Evolutionary conservation across 2,329 filamentous ascomycete genomes (phyloP).

Genomic region (Beauveria rudraprayagi): DNA sequence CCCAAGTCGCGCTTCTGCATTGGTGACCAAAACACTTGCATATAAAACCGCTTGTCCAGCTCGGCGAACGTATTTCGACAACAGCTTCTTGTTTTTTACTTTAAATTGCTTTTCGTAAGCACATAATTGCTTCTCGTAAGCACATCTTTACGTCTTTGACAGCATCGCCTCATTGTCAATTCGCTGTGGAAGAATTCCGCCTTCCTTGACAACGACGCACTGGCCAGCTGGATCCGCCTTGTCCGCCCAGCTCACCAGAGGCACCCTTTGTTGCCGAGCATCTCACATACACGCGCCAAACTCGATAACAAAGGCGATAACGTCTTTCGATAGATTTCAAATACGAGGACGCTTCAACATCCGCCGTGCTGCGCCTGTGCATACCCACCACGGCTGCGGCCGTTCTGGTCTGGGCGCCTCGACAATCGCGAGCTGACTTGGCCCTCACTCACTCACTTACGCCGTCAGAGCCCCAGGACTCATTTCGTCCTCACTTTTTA

Average conservation of each 20-base stretch:
- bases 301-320: constrained; percentile 4
- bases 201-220: not conserved
- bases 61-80: not conserved
- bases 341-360: not conserved
- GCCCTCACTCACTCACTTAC: constrained; percentile 6
- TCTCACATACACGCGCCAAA: constrained; percentile 7
- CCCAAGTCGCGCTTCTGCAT: constrained; percentile 11
- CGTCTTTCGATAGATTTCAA: constrained; percentile 7
- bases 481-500: not conserved
- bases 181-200: not conserved
- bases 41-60: not conserved
- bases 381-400: not conserved
- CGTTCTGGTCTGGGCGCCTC: not conserved
- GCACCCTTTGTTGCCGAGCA: constrained; percentile 20
- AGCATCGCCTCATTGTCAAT: not conserved
- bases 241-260: constrained; percentile 13
- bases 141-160: not conserved
- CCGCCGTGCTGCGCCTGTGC: not conserved
- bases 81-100: not conserved
- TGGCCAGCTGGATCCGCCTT: constrained; percentile 4
- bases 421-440: not conserved
- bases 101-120: not conserved
- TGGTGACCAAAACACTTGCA: constrained; percentile 11
- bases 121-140: not conserved
- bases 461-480: not conserved